Evolutionary conservation across 192 early-diverging fungal species (phyloP).

Genomic region (Allomyces javanicus): DNA sequence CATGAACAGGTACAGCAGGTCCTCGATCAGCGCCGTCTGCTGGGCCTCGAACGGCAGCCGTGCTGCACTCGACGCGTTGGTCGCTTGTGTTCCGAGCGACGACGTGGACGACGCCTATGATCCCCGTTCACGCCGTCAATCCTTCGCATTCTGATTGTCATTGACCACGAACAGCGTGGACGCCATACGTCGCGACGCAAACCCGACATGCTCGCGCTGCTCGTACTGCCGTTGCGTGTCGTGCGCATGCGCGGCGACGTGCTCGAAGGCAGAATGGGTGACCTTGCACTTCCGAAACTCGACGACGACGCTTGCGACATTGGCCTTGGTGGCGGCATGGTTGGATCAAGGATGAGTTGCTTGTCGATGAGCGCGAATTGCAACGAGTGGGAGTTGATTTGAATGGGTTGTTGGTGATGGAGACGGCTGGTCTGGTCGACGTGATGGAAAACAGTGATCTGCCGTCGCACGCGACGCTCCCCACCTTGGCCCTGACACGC

Average conservation of each 20-base stretch:
- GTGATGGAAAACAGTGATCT: too few species aligned
- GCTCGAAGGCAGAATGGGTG: background rate
- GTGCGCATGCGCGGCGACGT: background rate
- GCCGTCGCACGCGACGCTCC: too few species aligned
- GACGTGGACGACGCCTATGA: background rate
- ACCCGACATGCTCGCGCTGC: too few species aligned
- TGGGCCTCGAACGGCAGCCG: background rate
- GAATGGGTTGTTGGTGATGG: too few species aligned
- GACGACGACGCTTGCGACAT: background rate
- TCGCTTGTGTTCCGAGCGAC: background rate
- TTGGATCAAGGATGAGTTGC: background rate
- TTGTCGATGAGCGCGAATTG: background rate
- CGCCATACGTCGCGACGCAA: too few species aligned
- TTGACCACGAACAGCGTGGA: too few species aligned
- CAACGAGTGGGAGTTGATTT: too few species aligned
- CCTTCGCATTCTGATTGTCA: too few species aligned
- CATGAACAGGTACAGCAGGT: background rate
- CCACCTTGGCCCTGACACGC: too few species aligned
- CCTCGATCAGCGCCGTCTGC: background rate
- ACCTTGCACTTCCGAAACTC: background rate
- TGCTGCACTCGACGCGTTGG: background rate
- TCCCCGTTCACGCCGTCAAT: too few species aligned
- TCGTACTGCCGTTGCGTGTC: background rate
- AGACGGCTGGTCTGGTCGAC: too few species aligned
- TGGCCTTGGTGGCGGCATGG: background rate